phyloP scores from a whole-genome alignment of 148 eudicot species.

The Heliosperma pusillum region DNA sequence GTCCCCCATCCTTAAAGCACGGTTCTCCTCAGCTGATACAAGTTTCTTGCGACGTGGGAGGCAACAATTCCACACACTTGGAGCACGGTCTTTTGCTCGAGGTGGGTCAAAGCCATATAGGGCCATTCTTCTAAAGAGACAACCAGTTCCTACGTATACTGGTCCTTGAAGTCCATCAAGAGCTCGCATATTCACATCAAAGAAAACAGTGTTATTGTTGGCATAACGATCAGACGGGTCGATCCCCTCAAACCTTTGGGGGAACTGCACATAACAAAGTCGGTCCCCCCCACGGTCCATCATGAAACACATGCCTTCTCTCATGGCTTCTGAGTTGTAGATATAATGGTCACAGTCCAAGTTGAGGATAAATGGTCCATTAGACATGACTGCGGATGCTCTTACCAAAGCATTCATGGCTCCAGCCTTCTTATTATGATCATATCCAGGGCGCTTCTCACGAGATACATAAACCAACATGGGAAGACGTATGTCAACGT shows the following conservation, averaged over 20 bases:
- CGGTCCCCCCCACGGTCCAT: constrained; percentile 93
- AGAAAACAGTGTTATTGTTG: constrained; percentile 90
- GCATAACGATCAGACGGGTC: constrained; percentile 91
- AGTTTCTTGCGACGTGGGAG: constrained; percentile 46
- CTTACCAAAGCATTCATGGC: constrained; percentile 95
- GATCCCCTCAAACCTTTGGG: constrained; percentile 82
- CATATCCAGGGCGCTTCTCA: constrained; percentile 88
- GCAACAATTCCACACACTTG: constrained; percentile 62
- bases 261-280: constrained; percentile 80
- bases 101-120: constrained; percentile 94
- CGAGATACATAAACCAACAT: constrained; percentile 89
- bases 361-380: constrained; percentile 80
- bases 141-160: constrained; percentile 90
- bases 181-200: constrained; percentile 90
- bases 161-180: constrained; percentile 96
- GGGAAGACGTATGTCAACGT: constrained; percentile 87
- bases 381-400: constrained; percentile 93
- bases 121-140: constrained; percentile 81
- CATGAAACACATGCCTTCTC: constrained; percentile 94
- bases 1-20: constrained; percentile 76
- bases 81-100: constrained; percentile 62
- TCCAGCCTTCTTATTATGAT: constrained; percentile 95
- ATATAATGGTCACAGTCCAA: constrained; percentile 86
- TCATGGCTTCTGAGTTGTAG: constrained; percentile 82
- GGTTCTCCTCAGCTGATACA: constrained; percentile 50